Evolutionary conservation across 1,139 yeast genomes (phyloP).

Genomic region (Meyerozyma guilliermondii): DNA sequence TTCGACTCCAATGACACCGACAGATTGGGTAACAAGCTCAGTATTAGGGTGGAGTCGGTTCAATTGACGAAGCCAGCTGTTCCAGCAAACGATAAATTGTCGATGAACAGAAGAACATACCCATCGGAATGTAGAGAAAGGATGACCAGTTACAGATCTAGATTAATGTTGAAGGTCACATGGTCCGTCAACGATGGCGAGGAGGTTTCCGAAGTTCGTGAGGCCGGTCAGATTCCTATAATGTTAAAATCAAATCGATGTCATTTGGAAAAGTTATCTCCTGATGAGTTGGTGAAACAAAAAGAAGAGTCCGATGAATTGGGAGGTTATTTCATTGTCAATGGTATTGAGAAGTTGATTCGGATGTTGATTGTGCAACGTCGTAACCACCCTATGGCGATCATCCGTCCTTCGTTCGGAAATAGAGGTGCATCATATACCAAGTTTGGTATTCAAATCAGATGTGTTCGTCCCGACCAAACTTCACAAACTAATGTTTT

Average conservation of each 20-base stretch:
- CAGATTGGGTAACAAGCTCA: constrained; percentile 77
- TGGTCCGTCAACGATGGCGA: constrained; percentile 89
- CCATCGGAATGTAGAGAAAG: constrained; percentile 93
- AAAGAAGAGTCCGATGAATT: constrained; percentile 94
- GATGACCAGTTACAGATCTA: constrained; percentile 68
- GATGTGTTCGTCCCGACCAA: constrained; percentile 95
- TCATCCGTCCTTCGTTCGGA: constrained; percentile 88
- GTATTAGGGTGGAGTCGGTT: constrained; percentile 77
- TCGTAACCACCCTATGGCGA: constrained; percentile 97
- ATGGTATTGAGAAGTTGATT: constrained; percentile 93
- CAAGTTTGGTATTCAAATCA: constrained; percentile 86
- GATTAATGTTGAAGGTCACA: constrained; percentile 68
- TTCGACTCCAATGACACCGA: constrained; percentile 69
- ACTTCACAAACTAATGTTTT: constrained; percentile 95
- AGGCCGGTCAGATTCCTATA: constrained; percentile 86
- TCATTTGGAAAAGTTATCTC: constrained; percentile 78
- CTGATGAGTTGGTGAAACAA: constrained; percentile 68
- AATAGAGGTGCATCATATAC: constrained; percentile 92
- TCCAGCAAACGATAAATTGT: constrained; percentile 67
- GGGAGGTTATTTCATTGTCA: constrained; percentile 94
- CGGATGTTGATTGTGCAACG: constrained; percentile 98
- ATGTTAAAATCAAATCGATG: constrained; percentile 91
- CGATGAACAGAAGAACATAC: constrained; percentile 73
- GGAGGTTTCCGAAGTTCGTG: constrained; percentile 75
- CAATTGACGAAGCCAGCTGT: constrained; percentile 82